Evolutionary conservation across 2,329 filamentous ascomycete genomes (phyloP).

Genomic region (Thyridium curvatum): DNA sequence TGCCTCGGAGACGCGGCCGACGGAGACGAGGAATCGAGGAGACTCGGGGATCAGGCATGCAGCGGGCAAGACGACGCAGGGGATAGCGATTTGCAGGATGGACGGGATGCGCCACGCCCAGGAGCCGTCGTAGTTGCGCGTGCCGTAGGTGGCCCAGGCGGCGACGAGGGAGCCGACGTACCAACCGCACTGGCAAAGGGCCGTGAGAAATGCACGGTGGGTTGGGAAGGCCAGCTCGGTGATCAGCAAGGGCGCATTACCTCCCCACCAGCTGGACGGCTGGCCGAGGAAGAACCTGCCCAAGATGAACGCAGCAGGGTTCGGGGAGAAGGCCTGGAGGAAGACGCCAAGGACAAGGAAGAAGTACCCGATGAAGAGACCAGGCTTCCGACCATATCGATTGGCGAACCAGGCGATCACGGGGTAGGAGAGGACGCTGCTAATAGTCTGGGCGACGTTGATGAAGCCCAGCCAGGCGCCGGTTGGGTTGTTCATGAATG

Average conservation of each 20-base stretch:
- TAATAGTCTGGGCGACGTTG: constrained; percentile 19
- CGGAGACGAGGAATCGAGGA: neutral
- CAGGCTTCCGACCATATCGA: constrained; percentile 30
- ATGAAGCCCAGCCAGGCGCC: constrained; percentile 28
- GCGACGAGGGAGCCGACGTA: constrained; percentile 20
- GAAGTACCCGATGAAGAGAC: constrained; percentile 26
- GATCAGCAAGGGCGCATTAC: constrained; percentile 6
- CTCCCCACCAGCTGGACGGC: constrained; percentile 1
- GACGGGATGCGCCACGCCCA: neutral
- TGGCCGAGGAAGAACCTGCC: constrained; percentile 22
- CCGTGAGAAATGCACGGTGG: constrained; percentile 7
- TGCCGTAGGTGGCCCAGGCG: constrained; percentile 15
- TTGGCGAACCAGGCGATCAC: constrained; percentile 13
- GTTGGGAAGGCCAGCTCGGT: constrained; percentile 9
- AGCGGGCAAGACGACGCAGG: neutral
- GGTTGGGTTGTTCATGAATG: constrained; percentile 24
- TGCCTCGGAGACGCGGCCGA: neutral
- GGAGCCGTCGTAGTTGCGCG: constrained; percentile 3
- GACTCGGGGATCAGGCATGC: neutral
- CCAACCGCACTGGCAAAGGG: constrained; percentile 17
- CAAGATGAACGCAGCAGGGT: constrained; percentile 19
- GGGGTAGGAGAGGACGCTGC: constrained; percentile 19
- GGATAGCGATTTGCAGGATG: neutral
- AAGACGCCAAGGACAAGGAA: constrained; percentile 20
- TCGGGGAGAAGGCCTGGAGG: constrained; percentile 22